Evolutionary conservation across 768 basidiomycete genomes (phyloP).

Genomic region (Leccinum subgranulosum): DNA sequence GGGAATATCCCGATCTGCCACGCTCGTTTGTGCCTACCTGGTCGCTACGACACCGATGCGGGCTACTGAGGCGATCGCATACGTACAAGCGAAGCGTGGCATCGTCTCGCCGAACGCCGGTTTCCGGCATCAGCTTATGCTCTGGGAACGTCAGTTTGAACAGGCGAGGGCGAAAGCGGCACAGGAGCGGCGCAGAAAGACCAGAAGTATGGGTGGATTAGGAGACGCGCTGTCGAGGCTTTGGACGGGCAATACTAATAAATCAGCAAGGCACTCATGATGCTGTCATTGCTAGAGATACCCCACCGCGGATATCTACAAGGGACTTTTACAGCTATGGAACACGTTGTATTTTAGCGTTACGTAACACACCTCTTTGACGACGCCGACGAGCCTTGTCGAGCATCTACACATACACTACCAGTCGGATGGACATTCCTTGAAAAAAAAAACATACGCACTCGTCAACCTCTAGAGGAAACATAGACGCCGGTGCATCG

Average conservation of each 20-base stretch:
- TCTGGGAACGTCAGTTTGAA: conserved; percentile 33
- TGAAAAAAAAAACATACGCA: conserved; percentile 14
- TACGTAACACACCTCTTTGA: conserved; percentile 15
- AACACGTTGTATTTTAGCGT: not conserved
- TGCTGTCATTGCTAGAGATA: not conserved
- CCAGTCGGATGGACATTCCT: conserved; percentile 27
- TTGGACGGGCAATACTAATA: conserved; percentile 14
- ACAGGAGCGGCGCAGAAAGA: conserved; percentile 12
- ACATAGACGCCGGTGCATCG: not conserved
- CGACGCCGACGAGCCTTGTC: not conserved
- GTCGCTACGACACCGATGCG: conserved; percentile 50
- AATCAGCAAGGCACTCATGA: not conserved
- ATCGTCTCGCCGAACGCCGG: conserved; percentile 67
- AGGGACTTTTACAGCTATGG: not conserved
- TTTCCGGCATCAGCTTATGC: conserved; percentile 56
- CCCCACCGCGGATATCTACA: not conserved
- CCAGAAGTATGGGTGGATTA: conserved; percentile 3
- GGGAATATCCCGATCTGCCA: conserved; percentile 74
- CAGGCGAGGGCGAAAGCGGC: conserved; percentile 19
- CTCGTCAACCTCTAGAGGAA: conserved; percentile 1
- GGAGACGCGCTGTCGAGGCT: conserved; percentile 11
- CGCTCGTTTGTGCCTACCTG: conserved; percentile 72
- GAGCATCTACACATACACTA: conserved; percentile 6
- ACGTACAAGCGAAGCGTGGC: conserved; percentile 52
- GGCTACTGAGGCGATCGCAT: conserved; percentile 50